Evolutionary conservation across 371 early-diverging fungal species (phyloP).

Genomic region (Batkoa obscura): DNA sequence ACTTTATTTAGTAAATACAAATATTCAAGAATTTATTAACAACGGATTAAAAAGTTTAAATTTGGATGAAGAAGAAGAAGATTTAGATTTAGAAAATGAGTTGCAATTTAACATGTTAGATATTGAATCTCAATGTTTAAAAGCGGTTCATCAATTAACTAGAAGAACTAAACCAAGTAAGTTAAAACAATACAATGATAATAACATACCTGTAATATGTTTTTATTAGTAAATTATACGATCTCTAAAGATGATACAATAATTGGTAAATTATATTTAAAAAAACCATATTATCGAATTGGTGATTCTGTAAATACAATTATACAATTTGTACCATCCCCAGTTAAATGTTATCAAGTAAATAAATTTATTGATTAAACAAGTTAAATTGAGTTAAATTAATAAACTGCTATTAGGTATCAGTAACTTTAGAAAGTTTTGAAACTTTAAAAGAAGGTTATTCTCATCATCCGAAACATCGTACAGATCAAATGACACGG

Average conservation of each 20-base stretch:
- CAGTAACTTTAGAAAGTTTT: background rate
- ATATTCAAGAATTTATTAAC: too few relatives aligned
- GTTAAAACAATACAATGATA: background rate
- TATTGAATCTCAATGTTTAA: background rate
- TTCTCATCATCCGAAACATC: background rate
- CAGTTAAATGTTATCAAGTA: constrained; percentile 3
- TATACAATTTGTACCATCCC: background rate
- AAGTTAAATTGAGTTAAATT: background rate
- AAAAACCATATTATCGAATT: background rate
- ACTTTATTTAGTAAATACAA: too few relatives aligned
- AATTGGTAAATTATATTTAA: background rate
- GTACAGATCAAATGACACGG: background rate
- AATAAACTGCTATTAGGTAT: background rate
- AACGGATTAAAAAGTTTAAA: too few relatives aligned
- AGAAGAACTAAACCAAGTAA: background rate
- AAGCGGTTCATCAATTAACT: background rate
- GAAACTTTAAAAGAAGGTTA: background rate
- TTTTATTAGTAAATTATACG: background rate
- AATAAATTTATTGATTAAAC: background rate
- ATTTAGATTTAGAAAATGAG: too few relatives aligned
- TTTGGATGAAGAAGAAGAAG: too few relatives aligned
- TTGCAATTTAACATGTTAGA: too few relatives aligned
- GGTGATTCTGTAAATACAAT: background rate
- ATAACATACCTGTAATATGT: background rate
- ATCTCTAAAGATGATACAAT: constrained; percentile 1